A percentile compares a stretch with the other conserved stretches of the same genome.
Evolutionary conservation across 2,329 filamentous ascomycete species (phyloP).

Genomic region (Alternaria ethzedia): DNA sequence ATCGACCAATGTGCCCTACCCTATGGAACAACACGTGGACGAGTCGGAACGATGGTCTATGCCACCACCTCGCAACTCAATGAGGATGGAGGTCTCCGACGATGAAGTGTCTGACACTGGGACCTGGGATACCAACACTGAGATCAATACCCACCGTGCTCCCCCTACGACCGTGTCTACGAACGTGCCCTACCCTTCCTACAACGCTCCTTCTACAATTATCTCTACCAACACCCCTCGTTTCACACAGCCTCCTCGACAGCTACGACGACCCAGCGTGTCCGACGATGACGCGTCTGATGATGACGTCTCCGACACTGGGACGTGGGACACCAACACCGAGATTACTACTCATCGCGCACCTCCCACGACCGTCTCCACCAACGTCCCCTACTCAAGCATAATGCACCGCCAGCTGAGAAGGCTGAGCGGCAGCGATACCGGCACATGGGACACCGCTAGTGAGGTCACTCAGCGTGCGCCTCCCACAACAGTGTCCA

Average conservation of each 20-base stretch:
- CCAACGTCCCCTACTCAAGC: slow-evolving; percentile 8
- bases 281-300: slow-evolving; percentile 2
- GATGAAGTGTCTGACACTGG: not conserved
- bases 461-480: slow-evolving; percentile 8
- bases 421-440: slow-evolving; percentile 10
- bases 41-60: slow-evolving; percentile 1
- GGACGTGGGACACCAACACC: slow-evolving; percentile 7
- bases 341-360: slow-evolving; percentile 5
- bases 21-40: not conserved
- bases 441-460: slow-evolving; percentile 12
- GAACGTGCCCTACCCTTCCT: slow-evolving; percentile 7
- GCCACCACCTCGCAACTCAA: not conserved
- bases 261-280: slow-evolving; percentile 6
- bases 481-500: slow-evolving; percentile 9
- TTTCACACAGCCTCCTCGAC: not conserved
- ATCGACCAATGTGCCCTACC: slow-evolving; percentile 7
- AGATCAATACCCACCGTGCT: slow-evolving; percentile 3
- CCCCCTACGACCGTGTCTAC: slow-evolving; percentile 11
- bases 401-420: slow-evolving; percentile 1
- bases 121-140: slow-evolving; percentile 8
- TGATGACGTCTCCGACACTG: not conserved
- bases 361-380: slow-evolving; percentile 10
- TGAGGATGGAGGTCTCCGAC: not conserved
- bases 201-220: slow-evolving; percentile 5
- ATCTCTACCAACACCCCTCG: slow-evolving; percentile 11